These are phyloP conservation scores for Ophidiomyces ophidiicola DNA, from an alignment of 2,329 filamentous ascomycete genomes.

Conservation along the genomic window DNA sequence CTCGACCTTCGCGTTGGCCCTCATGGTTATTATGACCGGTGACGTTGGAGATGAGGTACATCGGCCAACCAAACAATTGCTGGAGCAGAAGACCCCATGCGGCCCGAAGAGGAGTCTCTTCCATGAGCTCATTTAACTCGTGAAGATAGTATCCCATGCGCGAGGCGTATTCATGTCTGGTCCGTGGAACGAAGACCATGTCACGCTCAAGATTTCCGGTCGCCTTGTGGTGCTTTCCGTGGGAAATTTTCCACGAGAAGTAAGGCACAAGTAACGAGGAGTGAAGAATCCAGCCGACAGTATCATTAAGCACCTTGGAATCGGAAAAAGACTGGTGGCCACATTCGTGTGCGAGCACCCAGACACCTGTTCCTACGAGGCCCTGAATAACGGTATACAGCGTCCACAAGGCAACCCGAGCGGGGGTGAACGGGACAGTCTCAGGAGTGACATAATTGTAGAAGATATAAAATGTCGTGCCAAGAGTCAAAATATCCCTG, in stretches of 20 bases:
- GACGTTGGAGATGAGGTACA: slow-evolving; percentile 83
- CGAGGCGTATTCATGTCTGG: slow-evolving; percentile 65
- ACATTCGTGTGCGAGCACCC: slow-evolving; percentile 96
- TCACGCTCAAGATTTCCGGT: slow-evolving; percentile 95
- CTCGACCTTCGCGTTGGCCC: slow-evolving; percentile 81
- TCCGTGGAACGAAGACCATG: slow-evolving; percentile 98
- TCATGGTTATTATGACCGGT: slow-evolving; percentile 95
- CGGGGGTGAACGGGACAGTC: slow-evolving; percentile 56
- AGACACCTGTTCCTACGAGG: slow-evolving; percentile 82
- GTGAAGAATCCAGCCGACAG: slow-evolving; percentile 83
- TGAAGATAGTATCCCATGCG: slow-evolving; percentile 63
- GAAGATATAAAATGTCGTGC: slow-evolving; percentile 71
- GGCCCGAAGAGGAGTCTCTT: slow-evolving; percentile 86
- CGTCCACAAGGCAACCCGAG: slow-evolving; percentile 54
- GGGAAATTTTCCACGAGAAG: slow-evolving; percentile 98
- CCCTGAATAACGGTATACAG: slow-evolving; percentile 72
- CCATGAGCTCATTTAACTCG: slow-evolving; percentile 76
- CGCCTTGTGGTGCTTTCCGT: slow-evolving; percentile 99
- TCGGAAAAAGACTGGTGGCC: slow-evolving; percentile 92
- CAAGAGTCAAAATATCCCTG: slow-evolving; percentile 63
- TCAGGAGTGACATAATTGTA: slow-evolving; percentile 83
- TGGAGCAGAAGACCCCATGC: slow-evolving; percentile 62
- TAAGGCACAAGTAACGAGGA: slow-evolving; percentile 84
- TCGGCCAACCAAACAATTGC: slow-evolving; percentile 84
- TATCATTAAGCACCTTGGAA: slow-evolving; percentile 83